Evolutionary conservation across 2,329 filamentous ascomycete species (phyloP), one percentile per base, ranked within the genome.

Genomic region (Cladophialophora immunda): DNA sequence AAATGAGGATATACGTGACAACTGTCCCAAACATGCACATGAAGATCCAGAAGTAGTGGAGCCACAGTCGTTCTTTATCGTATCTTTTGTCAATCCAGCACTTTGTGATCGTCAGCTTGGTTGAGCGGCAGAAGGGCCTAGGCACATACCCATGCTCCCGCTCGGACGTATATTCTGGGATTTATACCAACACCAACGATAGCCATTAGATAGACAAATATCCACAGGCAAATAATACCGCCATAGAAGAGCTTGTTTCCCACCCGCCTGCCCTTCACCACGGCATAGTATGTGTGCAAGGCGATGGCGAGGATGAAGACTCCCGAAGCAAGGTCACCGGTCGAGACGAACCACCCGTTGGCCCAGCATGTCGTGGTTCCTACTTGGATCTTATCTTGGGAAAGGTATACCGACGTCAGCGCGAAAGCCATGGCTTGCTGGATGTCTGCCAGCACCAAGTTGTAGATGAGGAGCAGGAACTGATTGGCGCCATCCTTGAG

Each of bases 1-100:
- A 68, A 15, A 85, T 77, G 64, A 84, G 73, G 1, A 78, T 75
- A 70, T 86, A 86, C 27, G 85, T 78, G 17, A 78, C 72, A 30
- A 85, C 76, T 2, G 83, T 84, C 22, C 82, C 82, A 68, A 85
- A 84, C 71, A 86, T 83, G 52, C 83, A 76, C 47, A 84, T 75
- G 75, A 85, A 85, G 68, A 85, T 84, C 83, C 83, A 86, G 38
- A 86, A 66, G 71, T 86, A 86, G 70, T 85, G 84, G 5, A 81
- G 77, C 79, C 79, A 85, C 4, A 86, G 77, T 6, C 83, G 79
- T 58, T 83, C 81, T 15, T 68, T 62, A 65, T 84, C 80, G 70
- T 78, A 79, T 13, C 78, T 71, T 3, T 75, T 71, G 17, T 81
- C 79, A 8, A 85, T 74, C 84, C 84, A 86, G 71, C 84, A 86